Percentiles rank a stretch among this genome's conserved stretches.
phyloP scores from a whole-genome alignment of 371 early-diverging fungal genomes.

The Phascolomyces articulosus region DNA sequence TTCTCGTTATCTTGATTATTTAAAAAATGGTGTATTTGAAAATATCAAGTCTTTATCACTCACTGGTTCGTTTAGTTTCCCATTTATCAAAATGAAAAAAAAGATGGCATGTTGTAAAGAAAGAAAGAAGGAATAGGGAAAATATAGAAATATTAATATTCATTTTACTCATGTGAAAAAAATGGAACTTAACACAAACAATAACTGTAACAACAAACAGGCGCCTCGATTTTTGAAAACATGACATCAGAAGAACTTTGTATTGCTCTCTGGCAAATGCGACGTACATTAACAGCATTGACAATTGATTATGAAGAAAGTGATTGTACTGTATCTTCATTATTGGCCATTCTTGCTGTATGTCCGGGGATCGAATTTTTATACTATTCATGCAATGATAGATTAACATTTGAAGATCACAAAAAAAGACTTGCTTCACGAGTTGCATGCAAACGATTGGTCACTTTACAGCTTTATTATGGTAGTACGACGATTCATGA shows the following conservation, averaged over 20 bases:
- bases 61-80: not conserved
- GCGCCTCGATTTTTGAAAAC: not conserved
- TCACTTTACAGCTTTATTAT: too few species aligned
- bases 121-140: too few species aligned
- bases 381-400: not conserved
- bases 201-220: too few species aligned
- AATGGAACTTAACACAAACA: too few species aligned
- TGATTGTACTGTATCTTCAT: not conserved
- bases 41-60: not conserved
- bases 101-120: too few species aligned
- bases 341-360: not conserved
- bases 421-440: too few species aligned
- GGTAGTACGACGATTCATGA: too few species aligned
- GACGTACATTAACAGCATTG: not conserved
- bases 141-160: too few species aligned
- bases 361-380: not conserved
- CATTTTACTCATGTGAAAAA: too few species aligned
- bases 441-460: too few species aligned
- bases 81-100: too few species aligned
- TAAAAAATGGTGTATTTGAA: not conserved
- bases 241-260: not conserved
- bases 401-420: too few species aligned
- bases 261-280: not conserved
- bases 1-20: not conserved
- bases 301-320: not conserved